A percentile compares a stretch with the other conserved stretches of the same genome.
phyloP scores from a whole-genome alignment of 2,329 filamentous ascomycete species.

The Tolypocladium ophioglossoides region DNA sequence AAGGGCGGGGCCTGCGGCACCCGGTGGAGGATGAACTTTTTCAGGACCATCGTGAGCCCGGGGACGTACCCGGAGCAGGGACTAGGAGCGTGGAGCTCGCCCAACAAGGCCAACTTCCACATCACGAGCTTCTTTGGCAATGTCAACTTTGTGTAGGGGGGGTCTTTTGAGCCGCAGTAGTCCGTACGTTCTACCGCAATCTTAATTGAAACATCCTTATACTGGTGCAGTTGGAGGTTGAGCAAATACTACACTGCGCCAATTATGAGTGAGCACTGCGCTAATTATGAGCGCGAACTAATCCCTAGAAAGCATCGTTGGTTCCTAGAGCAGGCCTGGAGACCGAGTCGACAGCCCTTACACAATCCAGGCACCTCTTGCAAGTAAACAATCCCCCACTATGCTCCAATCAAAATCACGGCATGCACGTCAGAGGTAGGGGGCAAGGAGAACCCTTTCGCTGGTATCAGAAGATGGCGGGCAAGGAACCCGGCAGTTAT shows the following conservation, averaged over 20 bases:
- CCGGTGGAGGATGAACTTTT: constrained; percentile 42
- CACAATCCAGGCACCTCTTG: too few relatives aligned
- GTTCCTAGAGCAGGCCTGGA: too few relatives aligned
- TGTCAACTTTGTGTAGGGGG: constrained; percentile 23
- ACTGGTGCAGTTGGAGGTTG: too few relatives aligned
- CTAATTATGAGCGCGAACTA: too few relatives aligned
- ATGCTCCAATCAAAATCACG: not conserved
- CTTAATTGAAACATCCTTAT: too few relatives aligned
- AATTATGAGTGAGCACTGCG: too few relatives aligned
- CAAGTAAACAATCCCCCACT: too few relatives aligned
- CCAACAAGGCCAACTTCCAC: constrained; percentile 35
- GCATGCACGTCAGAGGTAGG: not conserved
- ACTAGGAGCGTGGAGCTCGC: constrained; percentile 35
- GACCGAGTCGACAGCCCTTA: too few relatives aligned
- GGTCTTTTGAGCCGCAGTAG: not conserved
- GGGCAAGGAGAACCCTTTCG: not conserved
- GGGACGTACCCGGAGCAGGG: constrained; percentile 31
- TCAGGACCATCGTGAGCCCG: constrained; percentile 32
- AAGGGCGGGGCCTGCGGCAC: constrained; percentile 29
- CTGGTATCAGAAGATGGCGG: too few relatives aligned
- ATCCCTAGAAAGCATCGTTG: too few relatives aligned
- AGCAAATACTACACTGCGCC: too few relatives aligned
- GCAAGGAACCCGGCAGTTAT: not conserved
- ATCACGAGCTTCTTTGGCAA: constrained; percentile 34
- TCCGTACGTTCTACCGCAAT: not conserved